Evolutionary conservation across 495 filamentous ascomycete species (phyloP), one percentile per base, ranked within the genome.

Genomic region (Neurospora sp.): DNA sequence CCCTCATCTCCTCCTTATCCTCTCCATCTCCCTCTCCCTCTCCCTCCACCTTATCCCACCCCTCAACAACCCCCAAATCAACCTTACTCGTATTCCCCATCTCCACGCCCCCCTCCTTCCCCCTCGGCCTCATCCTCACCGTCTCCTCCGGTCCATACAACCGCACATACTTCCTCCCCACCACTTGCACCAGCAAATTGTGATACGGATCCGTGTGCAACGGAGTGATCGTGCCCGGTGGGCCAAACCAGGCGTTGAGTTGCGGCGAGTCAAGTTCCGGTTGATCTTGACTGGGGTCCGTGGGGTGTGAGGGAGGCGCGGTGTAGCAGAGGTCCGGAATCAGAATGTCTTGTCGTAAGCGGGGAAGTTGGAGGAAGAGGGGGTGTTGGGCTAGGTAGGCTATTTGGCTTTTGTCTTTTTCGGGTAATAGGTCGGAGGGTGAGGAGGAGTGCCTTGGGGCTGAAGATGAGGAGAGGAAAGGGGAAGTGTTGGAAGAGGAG

Each of bases 241-340:
- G 96, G 0, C 96, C 96, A 71, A 98, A 91, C 96, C 96, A 99
- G 5, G 92, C 94, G 79, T 99, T 98, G n/a, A 90, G 79, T 21
- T 89, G 79, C 1, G 89, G 88, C 4, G 83, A 82, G 13, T 87
- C 85, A 4, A 87, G 80, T 70, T 86, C 82, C 1, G 80, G 81
- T 75, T 86, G 85, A 66, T 87, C 82, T 70, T 84, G 85, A 80
- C 3, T 42, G 19, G 89, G 78, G 7, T 89, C 86, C 1, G 86
- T 81, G 82, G 74, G 86, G 81, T 75, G 85, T 0, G 82, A 84
- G 0, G 89, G 87, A 0, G 91, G 90, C 48, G 82, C 78, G 21
- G 90, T 90, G 82, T 92, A 97, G 83, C 93, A 97, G 78, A 90
- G 94, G 78, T 98, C 94, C 0, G 96, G 96, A 11, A 93, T 84